Evolutionary conservation across 129 eudicot species (phyloP).

Genomic region (Artemisia annua): DNA sequence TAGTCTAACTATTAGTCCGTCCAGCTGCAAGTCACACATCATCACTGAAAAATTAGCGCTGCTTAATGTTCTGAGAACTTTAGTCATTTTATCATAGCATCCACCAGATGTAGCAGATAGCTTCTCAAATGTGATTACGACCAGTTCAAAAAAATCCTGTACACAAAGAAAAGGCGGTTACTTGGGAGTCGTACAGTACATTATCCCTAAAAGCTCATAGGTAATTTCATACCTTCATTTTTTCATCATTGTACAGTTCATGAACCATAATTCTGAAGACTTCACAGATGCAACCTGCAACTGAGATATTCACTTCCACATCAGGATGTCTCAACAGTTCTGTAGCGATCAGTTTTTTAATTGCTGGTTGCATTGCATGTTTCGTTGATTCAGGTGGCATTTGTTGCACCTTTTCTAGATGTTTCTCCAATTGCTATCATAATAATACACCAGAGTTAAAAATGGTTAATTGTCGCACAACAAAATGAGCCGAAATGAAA

Average conservation of each 20-base stretch:
- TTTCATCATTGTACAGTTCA: not conserved
- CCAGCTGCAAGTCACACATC: slow-evolving; percentile 42
- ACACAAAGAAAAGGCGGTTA: too few species aligned
- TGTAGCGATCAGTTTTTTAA: slow-evolving; percentile 27
- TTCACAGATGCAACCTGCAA: slow-evolving; percentile 40
- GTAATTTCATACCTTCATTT: too few species aligned
- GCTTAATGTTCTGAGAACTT: slow-evolving; percentile 31
- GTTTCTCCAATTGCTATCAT: slow-evolving; percentile 8
- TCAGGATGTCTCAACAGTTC: slow-evolving; percentile 30
- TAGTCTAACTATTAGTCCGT: slow-evolving; percentile 33
- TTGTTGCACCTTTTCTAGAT: slow-evolving; percentile 11
- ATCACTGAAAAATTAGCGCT: slow-evolving; percentile 24
- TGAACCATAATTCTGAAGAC: slow-evolving; percentile 39
- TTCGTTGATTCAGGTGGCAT: not conserved
- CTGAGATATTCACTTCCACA: slow-evolving; percentile 32
- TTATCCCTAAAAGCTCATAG: too few species aligned
- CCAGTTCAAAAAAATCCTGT: slow-evolving; percentile 13
- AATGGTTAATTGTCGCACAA: too few species aligned
- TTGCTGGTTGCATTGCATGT: slow-evolving; percentile 29
- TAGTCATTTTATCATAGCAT: slow-evolving; percentile 28
- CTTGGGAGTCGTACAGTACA: too few species aligned
- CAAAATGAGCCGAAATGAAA: not conserved
- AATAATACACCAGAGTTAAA: not conserved
- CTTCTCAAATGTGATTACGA: slow-evolving; percentile 36
- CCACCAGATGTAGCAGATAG: slow-evolving; percentile 35